These are phyloP conservation scores for Solanum lycopersicoides DNA, from an alignment of 257 asterid species.

Conservation along the genomic window DNA sequence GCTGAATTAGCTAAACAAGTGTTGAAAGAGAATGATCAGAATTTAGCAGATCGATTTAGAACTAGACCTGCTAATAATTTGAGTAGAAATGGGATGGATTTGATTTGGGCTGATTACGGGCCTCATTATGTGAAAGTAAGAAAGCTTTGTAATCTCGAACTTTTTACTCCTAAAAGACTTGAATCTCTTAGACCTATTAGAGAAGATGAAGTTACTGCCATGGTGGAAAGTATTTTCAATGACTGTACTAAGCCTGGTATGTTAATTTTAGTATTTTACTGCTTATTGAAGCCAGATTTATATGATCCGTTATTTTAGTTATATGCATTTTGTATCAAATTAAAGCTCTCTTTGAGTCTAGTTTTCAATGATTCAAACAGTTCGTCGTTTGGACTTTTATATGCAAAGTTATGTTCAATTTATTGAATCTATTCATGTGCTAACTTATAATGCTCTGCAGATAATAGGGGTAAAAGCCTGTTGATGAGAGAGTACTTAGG, in stretches of 20 bases:
- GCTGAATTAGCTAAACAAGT: constrained; percentile 25
- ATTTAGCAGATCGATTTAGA: constrained; percentile 21
- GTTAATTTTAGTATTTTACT: neutral
- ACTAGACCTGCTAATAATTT: constrained; percentile 22
- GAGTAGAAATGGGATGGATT: constrained; percentile 67
- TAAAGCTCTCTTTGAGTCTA: neutral
- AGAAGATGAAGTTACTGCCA: constrained; percentile 77
- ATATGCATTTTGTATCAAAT: neutral
- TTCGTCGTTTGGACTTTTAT: neutral
- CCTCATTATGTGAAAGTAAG: constrained; percentile 86
- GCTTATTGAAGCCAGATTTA: neutral
- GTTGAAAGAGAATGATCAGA: constrained; percentile 27
- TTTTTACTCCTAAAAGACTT: constrained; percentile 60
- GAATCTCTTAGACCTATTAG: constrained; percentile 71
- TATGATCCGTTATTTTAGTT: neutral
- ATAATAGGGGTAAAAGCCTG: constrained; percentile 41
- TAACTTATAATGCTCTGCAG: constrained; percentile 12
- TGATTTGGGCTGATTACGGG: constrained; percentile 91
- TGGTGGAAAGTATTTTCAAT: constrained; percentile 62
- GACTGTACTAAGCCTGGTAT: constrained; percentile 53
- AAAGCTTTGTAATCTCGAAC: constrained; percentile 73
- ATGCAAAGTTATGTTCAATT: neutral
- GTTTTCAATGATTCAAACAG: neutral
- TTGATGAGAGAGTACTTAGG: constrained; percentile 59
- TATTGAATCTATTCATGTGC: neutral